Conservation (phyloP, 257 asterid species). For the Linderniella brevidens region DNA sequence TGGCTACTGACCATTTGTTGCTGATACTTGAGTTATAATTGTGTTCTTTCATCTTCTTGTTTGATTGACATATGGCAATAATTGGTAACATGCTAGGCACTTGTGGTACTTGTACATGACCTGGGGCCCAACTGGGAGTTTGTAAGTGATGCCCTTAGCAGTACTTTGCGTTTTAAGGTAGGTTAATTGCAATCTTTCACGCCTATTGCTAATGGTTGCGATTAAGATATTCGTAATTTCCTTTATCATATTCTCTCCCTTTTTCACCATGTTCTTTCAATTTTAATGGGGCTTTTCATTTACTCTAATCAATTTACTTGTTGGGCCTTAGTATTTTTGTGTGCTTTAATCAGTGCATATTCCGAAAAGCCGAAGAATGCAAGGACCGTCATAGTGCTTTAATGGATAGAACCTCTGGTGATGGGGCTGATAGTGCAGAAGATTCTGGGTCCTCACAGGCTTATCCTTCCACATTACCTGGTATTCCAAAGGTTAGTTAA, state of each 20-base stretch:
- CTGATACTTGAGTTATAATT: too few species aligned
- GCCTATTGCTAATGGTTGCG: background rate
- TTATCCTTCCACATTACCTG: conserved; percentile 84
- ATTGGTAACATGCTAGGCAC: conserved; percentile 40
- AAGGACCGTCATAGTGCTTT: conserved; percentile 69
- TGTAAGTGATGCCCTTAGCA: conserved; percentile 84
- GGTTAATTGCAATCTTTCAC: conserved; percentile 3
- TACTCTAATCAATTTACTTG: background rate
- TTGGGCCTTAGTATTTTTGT: conserved; percentile 9
- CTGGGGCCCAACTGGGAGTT: conserved; percentile 99
- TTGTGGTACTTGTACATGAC: conserved; percentile 92
- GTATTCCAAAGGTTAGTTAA: conserved; percentile 69
- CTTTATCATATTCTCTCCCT: conserved; percentile 11
- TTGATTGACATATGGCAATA: too few species aligned
- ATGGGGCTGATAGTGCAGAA: conserved; percentile 94
- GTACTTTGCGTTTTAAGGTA: conserved; percentile 87
- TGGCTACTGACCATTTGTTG: too few species aligned
- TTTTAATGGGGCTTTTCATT: conserved; percentile 15
- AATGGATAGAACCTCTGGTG: conserved; percentile 62
- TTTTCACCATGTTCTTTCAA: conserved; percentile 21
- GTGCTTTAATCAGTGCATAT: conserved; percentile 34
- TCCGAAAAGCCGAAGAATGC: conserved; percentile 89
- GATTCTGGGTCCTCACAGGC: conserved; percentile 92
- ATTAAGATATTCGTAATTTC: background rate
- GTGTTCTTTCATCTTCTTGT: too few species aligned